These are phyloP conservation scores for Venustampulla echinocandica DNA, from an alignment of 495 filamentous ascomycete genomes.

Conservation along the genomic window DNA sequence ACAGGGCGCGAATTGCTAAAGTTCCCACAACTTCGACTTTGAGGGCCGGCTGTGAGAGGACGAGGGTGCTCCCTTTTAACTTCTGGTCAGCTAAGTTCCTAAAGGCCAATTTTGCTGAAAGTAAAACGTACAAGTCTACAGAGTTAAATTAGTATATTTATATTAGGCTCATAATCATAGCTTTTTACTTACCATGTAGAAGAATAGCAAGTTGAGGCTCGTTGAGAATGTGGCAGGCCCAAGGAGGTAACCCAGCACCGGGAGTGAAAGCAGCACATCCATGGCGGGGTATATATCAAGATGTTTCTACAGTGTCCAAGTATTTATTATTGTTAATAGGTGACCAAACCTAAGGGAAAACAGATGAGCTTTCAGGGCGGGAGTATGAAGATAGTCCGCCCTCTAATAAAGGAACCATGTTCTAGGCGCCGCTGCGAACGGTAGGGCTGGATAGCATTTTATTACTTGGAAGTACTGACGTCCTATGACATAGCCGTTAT, in stretches of 20 bases:
- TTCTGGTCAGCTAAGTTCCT: slow-evolving; percentile 15
- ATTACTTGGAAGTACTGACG: too few species aligned
- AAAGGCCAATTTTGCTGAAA: not conserved
- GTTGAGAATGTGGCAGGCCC: slow-evolving; percentile 58
- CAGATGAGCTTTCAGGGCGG: too few species aligned
- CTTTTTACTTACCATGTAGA: slow-evolving; percentile 49
- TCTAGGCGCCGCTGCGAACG: too few species aligned
- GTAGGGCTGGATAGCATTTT: too few species aligned
- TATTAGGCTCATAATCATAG: not conserved
- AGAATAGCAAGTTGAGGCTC: slow-evolving; percentile 77
- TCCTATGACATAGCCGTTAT: too few species aligned
- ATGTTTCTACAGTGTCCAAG: too few species aligned
- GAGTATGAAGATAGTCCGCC: too few species aligned
- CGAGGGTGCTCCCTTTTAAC: slow-evolving; percentile 74
- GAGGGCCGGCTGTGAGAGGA: slow-evolving; percentile 65
- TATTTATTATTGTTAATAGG: too few species aligned
- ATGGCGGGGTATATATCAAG: slow-evolving; percentile 27
- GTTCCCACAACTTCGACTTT: slow-evolving; percentile 69
- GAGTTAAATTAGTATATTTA: not conserved
- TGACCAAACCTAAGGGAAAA: too few species aligned
- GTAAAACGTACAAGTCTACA: slow-evolving; percentile 1
- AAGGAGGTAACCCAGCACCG: slow-evolving; percentile 56
- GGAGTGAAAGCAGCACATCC: slow-evolving; percentile 60
- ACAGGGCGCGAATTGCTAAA: slow-evolving; percentile 55
- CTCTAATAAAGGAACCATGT: too few species aligned